Base-by-base conservation (phyloP, 2,329 filamentous ascomycete genomes). In the Penicillium sp. region DNA sequence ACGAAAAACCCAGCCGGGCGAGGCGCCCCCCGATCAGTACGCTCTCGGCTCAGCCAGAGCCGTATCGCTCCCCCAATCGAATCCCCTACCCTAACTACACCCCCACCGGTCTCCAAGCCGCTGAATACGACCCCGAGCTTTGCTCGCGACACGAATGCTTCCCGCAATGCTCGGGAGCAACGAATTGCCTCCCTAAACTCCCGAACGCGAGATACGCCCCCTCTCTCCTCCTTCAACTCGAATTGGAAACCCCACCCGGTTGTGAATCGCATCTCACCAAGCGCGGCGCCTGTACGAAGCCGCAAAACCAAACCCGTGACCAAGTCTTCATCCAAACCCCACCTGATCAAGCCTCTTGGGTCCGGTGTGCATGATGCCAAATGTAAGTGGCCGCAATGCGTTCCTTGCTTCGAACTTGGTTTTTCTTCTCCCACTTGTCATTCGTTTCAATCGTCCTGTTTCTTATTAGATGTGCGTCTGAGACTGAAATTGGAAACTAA, bases 261-360 rank as follows among this genome's bases (percentile, higher is more conserved):
- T 54, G 77, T 79, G 53, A 78, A 82, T 36, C 78, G 81, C 31
- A 82, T 80, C 60, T 77, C 81, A 60, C 78, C 78, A 6, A 83
- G 79, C 66, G 81, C 83, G 31, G 78, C 76, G 55, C 73, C 82
- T 36, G 72, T 80, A 44, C 77, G 79, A 61, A 81, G 77, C 69
- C 82, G 78, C 63, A 78, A 76, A 58, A 61, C 61, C 18, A 76
- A 70, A 64, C 57, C 66, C 11, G 59, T 65, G 16, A 77, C 73
- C 54, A 72, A 76, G 51, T 62, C 69, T 44, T 66, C 68, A 27
- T 67, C 66, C 64, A 95, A 94, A 74, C 95, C 95, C 56, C 90
- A 94, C 67, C 82, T 99, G 61, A 98, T 98, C 70, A 89, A 93
- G 60, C 92, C 93, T 62, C 84, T 97, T 73, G 86, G 86, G 22